Base-by-base conservation (phyloP, 352 stramenopile species). In the Globisporangium splendens region DNA sequence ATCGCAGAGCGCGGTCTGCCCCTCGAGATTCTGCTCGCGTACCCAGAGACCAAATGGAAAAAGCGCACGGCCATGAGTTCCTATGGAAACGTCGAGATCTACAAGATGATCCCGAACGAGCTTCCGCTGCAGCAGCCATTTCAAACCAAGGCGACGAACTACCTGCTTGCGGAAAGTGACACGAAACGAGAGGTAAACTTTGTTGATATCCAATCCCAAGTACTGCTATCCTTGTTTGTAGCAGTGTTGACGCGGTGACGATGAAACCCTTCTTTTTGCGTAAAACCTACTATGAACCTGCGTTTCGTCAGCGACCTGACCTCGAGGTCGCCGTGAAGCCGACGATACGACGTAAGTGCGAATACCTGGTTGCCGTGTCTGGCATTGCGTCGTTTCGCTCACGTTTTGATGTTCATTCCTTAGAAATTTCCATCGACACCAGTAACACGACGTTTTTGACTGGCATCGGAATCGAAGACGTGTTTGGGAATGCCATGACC, bases 31-130 rank as follows among this genome's bases (percentile, higher is more conserved):
- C 63, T 86, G 10, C 49, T 83, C 8, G 79, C 79, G 20, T 93
- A 88, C 47, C 83, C 83, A 3, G 76, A 75, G 42, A 86, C 69
- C 17, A 91, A 86, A 57, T 82, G 86, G 42, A 89, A 87, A 44
- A 83, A 76, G 31, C 60, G 69, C 10, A 57, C 60, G 4, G 53
- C 73, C 0, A 77, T 66, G 48, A 63, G 70, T 10, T 70, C 64
- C 46, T 91, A 91, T 58, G 79, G 89, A n/a, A 73, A 83, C 24
- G 79, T 91, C 3, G 74, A 90, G 51, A 93, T 93, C 61, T 91
- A 86, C 68, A 91, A 89, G 62, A 84, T 91, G 69, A 81, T 91
- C 55, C 79, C 81, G 0, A 89, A 83, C 24, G 77, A 88, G 31
- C 62, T 79, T 11, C 64, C 72, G 18, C 61, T 89, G 21, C 69